Base-by-base conservation (phyloP, 805 yeast genomes). In the Sugiyamaella qingdaonensis region DNA sequence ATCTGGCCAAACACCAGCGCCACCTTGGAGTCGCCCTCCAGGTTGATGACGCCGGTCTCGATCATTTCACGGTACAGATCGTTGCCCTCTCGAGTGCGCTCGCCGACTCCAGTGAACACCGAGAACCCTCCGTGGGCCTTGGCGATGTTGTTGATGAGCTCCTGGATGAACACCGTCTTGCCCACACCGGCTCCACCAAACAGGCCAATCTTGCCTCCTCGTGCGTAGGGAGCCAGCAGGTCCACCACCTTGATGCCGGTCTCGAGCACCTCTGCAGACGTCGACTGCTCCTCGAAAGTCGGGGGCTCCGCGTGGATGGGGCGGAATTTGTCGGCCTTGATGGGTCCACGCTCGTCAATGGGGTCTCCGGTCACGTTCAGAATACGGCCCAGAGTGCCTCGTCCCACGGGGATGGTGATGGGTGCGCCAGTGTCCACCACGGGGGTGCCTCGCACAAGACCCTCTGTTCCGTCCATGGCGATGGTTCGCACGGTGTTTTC, bases 111-210 rank as follows among this genome's bases (percentile, higher is more conserved):
- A 71, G 97, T 87, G 86, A 92, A 92, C 66, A 92, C 98, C 55
- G 98, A 92, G 95, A 92, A 92, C 87, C 98, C 98, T 89, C 98
- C 99, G 78, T 92, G 98, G 72, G 99, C 98, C 84, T 92, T 94
- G 75, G 99, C 99, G 73, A 92, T 94, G 85, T 92, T 92, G 91
- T 94, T 92, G 78, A 92, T 92, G 81, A 92, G 85, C 82, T 92
- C 99, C 84, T 92, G 99, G 80, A 92, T 92, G 81, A 92, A 92
- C 62, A 92, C 99, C 78, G 99, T 92, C 80, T 92, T 92, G 81
- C 99, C 99, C 88, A 92, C 99, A 92, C 99, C 99, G 78, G 99
- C 99, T 92, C 99, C 99, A 83, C 99, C 99, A 87, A 92, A 92
- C 73, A 92, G 85, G 86, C 99, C 99, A 89, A 92, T 92, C 86